These are phyloP conservation scores for Stemphylium vesicarium DNA, from an alignment of 2,329 filamentous ascomycete genomes.

Conservation along the genomic window DNA sequence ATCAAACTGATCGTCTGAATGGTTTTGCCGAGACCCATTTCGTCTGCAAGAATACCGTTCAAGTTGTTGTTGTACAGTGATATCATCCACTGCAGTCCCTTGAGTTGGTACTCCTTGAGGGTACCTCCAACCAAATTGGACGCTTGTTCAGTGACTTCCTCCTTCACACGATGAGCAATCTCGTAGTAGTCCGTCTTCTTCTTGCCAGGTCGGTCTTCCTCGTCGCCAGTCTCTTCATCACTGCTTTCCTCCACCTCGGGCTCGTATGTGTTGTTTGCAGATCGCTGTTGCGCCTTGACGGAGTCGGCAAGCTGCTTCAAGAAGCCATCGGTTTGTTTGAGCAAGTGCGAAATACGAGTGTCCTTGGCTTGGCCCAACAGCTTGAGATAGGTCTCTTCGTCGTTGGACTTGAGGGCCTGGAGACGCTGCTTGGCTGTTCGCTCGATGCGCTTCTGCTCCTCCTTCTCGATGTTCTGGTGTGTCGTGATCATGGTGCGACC, in stretches of 20 bases:
- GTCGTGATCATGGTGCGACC: constrained; percentile 87
- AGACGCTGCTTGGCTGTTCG: constrained; percentile 99
- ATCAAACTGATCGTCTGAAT: constrained; percentile 99
- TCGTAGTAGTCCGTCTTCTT: constrained; percentile 98
- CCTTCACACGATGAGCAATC: constrained; percentile 93
- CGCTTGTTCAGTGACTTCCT: constrained; percentile 85
- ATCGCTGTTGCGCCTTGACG: constrained; percentile 91
- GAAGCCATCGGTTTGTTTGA: constrained; percentile 97
- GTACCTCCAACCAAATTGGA: constrained; percentile 86
- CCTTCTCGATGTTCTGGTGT: constrained; percentile 96
- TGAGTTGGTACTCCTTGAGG: constrained; percentile 97
- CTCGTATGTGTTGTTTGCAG: constrained; percentile 78
- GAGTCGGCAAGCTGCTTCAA: constrained; percentile 93
- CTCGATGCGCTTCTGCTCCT: constrained; percentile 98
- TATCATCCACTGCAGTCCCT: constrained; percentile 99
- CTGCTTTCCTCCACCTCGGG: constrained; percentile 61
- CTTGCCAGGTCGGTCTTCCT: constrained; percentile 69
- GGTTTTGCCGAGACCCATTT: constrained; percentile 99
- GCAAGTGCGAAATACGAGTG: constrained; percentile 96
- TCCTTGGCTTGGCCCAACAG: constrained; percentile 98
- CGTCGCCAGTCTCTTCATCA: constrained; percentile 68
- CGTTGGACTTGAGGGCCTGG: constrained; percentile 97
- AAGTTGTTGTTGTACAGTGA: constrained; percentile 99
- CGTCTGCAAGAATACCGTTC: constrained; percentile 96
- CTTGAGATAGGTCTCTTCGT: constrained; percentile 98